Evolutionary conservation across 2,329 filamentous ascomycete species (phyloP), one percentile per base, ranked within the genome.

Genomic region (Calonectria montana): DNA sequence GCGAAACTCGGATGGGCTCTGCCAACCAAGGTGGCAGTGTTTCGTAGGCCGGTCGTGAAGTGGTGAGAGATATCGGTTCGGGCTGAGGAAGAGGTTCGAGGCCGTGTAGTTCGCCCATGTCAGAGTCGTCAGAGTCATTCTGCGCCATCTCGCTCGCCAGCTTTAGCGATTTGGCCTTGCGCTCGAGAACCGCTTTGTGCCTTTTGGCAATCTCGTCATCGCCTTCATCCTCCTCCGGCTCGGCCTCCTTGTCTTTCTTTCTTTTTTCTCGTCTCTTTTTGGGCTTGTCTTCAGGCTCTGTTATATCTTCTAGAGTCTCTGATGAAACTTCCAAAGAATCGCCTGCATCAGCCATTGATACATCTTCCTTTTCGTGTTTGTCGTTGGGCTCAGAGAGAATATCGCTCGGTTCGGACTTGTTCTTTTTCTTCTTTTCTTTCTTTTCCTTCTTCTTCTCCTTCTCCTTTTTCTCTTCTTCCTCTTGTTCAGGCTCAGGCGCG

Each of bases 11-110:
- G n/a, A 93, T 88, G 0, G 96, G 95, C 15, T 91, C 88, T 6
- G 93, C 91, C 15, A 98, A 87, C 96, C 96, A 98, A 3, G 87
- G 77, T 0, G 96, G 96, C 3, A 98, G 86, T 1, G 94, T 93
- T 35, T 95, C 92, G 82, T 94, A 95, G n/a, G 89, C 89, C 2
- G 93, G 91, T 65, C 88, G 88, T 63, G 89, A 87, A 1, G 86
- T 85, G 35, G 89, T 84, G 55, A 91, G 88, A 1, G 88, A 85
- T 1, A 91, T 87, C 0, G 89, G 90, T 37, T 89, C 89, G 15
- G 94, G 95, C 76, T 98, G 95, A 9, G 95, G 95, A 23, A 98
- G 86, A 8, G 95, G 95, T 68, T 93, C 91, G 1, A 98, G 87
- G 25, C 94, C 94, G 81, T 95, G 92, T 3, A 92, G 81, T 77